These are phyloP conservation scores for Camellia granthamiana DNA, from an alignment of 148 eudicot species.

Conservation along the genomic window DNA sequence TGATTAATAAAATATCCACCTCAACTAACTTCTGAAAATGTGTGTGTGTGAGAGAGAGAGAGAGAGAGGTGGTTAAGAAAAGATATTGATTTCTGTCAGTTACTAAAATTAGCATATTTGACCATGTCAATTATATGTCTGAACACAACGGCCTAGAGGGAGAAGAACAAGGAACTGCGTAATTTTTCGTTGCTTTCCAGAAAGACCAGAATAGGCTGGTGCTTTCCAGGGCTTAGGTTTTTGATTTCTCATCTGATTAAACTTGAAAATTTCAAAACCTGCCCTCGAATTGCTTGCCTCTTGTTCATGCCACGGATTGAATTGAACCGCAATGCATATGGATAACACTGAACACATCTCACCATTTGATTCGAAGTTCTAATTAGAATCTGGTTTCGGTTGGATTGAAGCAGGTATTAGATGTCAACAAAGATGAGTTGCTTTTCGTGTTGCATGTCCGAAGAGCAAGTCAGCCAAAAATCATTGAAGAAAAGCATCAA, in stretches of 20 bases:
- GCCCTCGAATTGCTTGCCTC: background rate
- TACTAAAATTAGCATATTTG: slow-evolving; percentile 13
- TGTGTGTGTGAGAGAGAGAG: background rate
- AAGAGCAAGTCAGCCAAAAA: slow-evolving; percentile 7
- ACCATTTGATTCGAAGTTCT: background rate
- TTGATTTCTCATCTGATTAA: background rate
- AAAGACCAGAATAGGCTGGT: slow-evolving; percentile 19
- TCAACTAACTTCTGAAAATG: background rate
- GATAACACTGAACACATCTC: background rate
- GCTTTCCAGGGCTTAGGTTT: slow-evolving; percentile 1
- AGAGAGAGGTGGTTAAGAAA: background rate
- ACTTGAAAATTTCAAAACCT: background rate
- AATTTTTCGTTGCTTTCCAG: slow-evolving; percentile 26
- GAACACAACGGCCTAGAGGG: background rate
- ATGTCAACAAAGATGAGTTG: slow-evolving; percentile 31
- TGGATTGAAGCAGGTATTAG: background rate
- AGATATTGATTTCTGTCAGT: background rate
- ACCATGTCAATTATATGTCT: background rate
- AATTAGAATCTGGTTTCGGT: background rate
- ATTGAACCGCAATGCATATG: background rate
- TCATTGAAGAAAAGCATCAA: slow-evolving; percentile 46
- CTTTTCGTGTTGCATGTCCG: slow-evolving; percentile 45
- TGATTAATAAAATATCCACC: background rate
- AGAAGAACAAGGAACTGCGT: background rate
- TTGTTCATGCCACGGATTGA: background rate